phyloP scores from a whole-genome alignment of 805 yeast species.

The Osmozyma mogii region DNA sequence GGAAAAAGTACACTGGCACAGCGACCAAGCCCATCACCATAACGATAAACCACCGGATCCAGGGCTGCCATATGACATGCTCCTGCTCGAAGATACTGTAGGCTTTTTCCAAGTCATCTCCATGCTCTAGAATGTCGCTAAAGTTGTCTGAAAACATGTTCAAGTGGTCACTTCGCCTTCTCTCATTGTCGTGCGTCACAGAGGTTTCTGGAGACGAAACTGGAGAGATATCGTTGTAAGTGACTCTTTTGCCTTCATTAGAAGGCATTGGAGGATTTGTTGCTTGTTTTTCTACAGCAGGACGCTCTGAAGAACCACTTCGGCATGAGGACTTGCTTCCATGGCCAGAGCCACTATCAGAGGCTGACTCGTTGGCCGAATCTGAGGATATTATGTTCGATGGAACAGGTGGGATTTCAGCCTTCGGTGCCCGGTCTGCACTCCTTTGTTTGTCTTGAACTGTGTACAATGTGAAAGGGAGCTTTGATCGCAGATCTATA shows the following conservation, averaged over 20 bases:
- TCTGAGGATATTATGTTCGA: too few species aligned
- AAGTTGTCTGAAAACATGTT: slow-evolving; percentile 3
- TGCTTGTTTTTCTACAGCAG: too few species aligned
- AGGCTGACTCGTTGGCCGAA: too few species aligned
- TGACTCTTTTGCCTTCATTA: too few species aligned
- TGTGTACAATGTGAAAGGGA: slow-evolving; percentile 23
- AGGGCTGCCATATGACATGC: slow-evolving; percentile 3
- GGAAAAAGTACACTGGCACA: slow-evolving; percentile 32
- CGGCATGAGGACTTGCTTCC: not conserved
- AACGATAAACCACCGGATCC: slow-evolving; percentile 16
- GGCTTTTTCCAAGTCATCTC: too few species aligned
- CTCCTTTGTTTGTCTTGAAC: slow-evolving; percentile 19
- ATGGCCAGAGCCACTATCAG: not conserved
- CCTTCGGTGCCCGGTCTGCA: too few species aligned
- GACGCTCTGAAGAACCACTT: too few species aligned
- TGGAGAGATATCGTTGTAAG: too few species aligned
- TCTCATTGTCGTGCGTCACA: not conserved
- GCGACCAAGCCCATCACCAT: slow-evolving; percentile 26
- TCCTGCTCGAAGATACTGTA: slow-evolving; percentile 1
- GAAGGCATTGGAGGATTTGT: too few species aligned
- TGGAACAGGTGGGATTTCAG: too few species aligned
- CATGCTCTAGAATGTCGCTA: not conserved
- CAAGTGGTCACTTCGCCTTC: slow-evolving; percentile 1
- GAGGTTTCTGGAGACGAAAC: not conserved
- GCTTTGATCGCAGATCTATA: slow-evolving; percentile 17